These are phyloP conservation scores for Geotrichum klebahnii DNA, from an alignment of 1,139 yeast species.

Conservation along the genomic window DNA sequence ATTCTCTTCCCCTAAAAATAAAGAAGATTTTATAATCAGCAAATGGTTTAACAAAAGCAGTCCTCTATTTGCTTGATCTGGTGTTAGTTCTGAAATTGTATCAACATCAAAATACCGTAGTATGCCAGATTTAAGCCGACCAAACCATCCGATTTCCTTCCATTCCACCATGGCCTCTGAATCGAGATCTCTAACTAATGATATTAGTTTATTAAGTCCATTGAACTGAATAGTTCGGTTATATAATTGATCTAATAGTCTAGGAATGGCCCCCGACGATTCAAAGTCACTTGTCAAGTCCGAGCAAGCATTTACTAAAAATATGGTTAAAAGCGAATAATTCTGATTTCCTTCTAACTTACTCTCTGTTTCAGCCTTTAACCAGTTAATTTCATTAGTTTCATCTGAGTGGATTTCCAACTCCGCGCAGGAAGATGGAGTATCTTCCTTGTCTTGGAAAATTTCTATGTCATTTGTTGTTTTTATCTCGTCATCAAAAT, in stretches of 20 bases:
- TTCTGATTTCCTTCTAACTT: neutral
- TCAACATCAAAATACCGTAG: constrained; percentile 5
- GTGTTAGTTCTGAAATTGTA: neutral
- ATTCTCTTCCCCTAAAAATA: constrained; percentile 4
- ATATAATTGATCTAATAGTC: constrained; percentile 5
- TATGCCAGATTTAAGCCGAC: neutral
- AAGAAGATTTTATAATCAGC: neutral
- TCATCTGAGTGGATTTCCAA: neutral
- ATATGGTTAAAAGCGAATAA: neutral
- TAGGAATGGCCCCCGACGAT: neutral
- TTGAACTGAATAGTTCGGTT: constrained; percentile 1
- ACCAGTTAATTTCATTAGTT: constrained; percentile 10
- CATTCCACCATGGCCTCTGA: constrained; percentile 1
- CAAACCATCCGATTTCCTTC: constrained; percentile 17
- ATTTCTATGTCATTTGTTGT: constrained; percentile 8
- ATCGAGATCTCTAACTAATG: constrained; percentile 12
- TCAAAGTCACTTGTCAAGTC: constrained; percentile 2
- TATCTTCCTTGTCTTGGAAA: constrained; percentile 8
- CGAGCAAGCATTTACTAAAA: constrained; percentile 10
- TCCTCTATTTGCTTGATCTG: constrained; percentile 14
- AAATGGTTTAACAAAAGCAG: constrained; percentile 14
- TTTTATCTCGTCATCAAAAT: neutral
- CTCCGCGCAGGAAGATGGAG: neutral
- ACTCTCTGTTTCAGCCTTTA: constrained; percentile 14
- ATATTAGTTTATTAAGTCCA: constrained; percentile 13